Evolutionary conservation across 2,329 filamentous ascomycete genomes (phyloP).

Genomic region (Lachnellula hyalina): DNA sequence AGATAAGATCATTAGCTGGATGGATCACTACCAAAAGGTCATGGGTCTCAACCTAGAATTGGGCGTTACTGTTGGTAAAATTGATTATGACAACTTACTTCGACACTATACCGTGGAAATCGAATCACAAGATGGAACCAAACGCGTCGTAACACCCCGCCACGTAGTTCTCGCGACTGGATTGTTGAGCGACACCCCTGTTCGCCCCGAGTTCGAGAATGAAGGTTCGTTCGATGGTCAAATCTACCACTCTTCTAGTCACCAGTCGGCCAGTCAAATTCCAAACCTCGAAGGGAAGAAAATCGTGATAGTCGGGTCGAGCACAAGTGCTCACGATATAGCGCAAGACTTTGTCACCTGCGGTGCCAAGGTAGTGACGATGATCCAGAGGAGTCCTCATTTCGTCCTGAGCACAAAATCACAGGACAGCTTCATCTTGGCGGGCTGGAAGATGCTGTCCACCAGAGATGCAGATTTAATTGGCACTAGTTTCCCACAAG

Average conservation of each 20-base stretch:
- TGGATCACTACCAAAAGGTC: conserved; percentile 42
- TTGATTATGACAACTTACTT: conserved; percentile 9
- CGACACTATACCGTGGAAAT: neutral
- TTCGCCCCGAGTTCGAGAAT: conserved; percentile 37
- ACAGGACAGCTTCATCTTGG: neutral
- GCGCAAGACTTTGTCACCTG: neutral
- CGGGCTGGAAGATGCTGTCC: neutral
- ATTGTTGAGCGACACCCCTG: conserved; percentile 35
- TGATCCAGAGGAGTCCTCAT: neutral
- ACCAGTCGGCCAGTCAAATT: conserved; percentile 36
- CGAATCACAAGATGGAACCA: conserved; percentile 2
- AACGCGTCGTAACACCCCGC: conserved; percentile 33
- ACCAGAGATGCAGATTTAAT: neutral
- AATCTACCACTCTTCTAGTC: conserved; percentile 40
- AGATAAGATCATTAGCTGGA: conserved; percentile 44
- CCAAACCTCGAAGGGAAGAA: conserved; percentile 23
- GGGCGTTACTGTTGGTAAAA: conserved; percentile 35
- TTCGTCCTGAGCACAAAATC: neutral
- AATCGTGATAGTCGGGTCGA: neutral
- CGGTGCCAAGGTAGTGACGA: neutral
- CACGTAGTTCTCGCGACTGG: conserved; percentile 46
- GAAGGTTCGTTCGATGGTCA: conserved; percentile 38
- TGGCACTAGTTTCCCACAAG: conserved; percentile 25
- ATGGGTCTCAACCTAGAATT: conserved; percentile 46
- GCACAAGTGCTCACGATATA: neutral